Base-by-base conservation (phyloP, 176 grass and related monocot species). In the Saccharum officinarum region DNA sequence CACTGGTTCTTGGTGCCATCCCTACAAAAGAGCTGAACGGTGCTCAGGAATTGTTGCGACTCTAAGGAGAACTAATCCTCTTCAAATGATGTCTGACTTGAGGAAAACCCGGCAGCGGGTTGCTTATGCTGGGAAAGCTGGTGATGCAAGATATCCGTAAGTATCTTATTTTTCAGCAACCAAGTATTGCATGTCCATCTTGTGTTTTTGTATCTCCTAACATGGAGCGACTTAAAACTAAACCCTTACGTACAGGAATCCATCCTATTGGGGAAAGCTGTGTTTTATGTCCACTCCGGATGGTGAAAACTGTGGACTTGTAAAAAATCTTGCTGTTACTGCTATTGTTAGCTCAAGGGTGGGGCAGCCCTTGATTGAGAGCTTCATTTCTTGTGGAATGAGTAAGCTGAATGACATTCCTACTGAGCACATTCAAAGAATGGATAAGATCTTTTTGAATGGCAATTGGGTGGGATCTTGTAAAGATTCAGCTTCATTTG, bases 61-160 rank as follows among this genome's bases (percentile, higher is more conserved):
- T 37, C 77, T 98, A 39, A 94, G 91, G 86, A 92, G 97, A 89
- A 98, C 93, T 78, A 98, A 98, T 91, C 91, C 97, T 31, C 90
- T 98, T 64, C 88, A 98, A 81, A 94, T 94, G 89, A 95, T 94
- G 81, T 86, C 88, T 52, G 91, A 95, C 86, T 87, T 98, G 86
- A 95, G 97, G 84, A 98, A 98, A 92, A 91, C 93, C 8, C 85
- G 91, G 25, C 93, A 95, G 80, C 91, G 88, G 70, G 97, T 98
- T 89, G 91, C 93, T 87, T 98, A 98, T 79, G 93, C 97, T 67
- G 91, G 97, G 65, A 98, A 98, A 87, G 91, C 91, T 69, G 97
- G 97, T 78, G 97, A 98, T 42, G 93, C 97, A 69, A 88, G 93
- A 98, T 98, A 98, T 67, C 97, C 97, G 97, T 98, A 85, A 87